Evolutionary conservation across 306 rosid species (phyloP), one percentile per base, ranked within the genome.

Genomic region (Citrullus colocynthis): DNA sequence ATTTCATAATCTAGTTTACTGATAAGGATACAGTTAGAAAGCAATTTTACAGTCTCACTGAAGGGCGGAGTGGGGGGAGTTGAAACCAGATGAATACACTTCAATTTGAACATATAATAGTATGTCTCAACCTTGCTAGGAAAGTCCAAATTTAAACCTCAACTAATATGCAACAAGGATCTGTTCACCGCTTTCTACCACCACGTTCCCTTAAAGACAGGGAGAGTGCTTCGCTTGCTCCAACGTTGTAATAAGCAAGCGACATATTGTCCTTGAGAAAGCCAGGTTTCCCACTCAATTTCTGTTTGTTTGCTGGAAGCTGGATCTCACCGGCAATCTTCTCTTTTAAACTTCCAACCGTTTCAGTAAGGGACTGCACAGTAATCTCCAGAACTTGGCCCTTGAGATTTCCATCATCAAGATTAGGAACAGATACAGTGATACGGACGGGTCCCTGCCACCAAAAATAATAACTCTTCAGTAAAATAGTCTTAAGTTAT

Each of bases 271-370:
- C 98, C 92, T 95, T 95, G 84, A 95, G 97, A 85, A 95, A 95
- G 34, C 98, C 97, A 6, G 97, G 97, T 76, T 90, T 95, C 66
- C 96, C 98, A 83, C 97, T 95, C 88, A 95, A 82, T 81, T 92
- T 95, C 89, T 95, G 98, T 84, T 95, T 95, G 86, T 95, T 95
- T 69, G 98, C 96, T 42, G 98, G 97, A 84, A 95, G 97, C 83
- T 95, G 97, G 74, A 92, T 88, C 86, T 95, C 98, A 78, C 96
- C 97, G 6, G 97, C 92, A 85, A 95, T 95, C 86, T 92, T 95
- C 87, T 92, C 98, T 84, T 95, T 95, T 83, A 92, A 81, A 79
- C 88, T 89, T 52, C 96, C 90, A 63, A 95, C 91, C 76, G 97
- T 92, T 88, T 95, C 98, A 55, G 93, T 85, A 74, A 92, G 78